Conservation (phyloP, 257 asterid species). For the Knoxia roxburghii region DNA sequence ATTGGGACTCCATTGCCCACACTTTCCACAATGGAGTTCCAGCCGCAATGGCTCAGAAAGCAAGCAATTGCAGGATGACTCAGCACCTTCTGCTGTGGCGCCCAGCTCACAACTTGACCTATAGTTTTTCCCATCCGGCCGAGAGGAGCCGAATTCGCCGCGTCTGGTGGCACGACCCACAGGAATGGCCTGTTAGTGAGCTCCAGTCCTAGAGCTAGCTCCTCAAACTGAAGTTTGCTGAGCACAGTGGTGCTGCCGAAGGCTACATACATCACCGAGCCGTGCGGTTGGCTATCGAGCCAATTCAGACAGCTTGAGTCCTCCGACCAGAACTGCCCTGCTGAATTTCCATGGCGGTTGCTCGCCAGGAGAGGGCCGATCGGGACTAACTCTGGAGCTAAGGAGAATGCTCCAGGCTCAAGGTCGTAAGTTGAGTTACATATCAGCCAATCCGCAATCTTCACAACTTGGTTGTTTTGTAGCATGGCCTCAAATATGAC, state of each 20-base stretch:
- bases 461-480: slow-evolving; percentile 21
- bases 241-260: slow-evolving; percentile 34
- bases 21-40: slow-evolving; percentile 61
- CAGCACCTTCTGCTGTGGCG: slow-evolving; percentile 50
- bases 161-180: slow-evolving; percentile 35
- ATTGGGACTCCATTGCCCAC: slow-evolving; percentile 46
- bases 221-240: slow-evolving; percentile 27
- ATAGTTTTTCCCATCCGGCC: slow-evolving; percentile 19
- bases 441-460: slow-evolving; percentile 31
- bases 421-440: slow-evolving; percentile 38
- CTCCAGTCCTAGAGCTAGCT: slow-evolving; percentile 41
- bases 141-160: slow-evolving; percentile 1
- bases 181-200: slow-evolving; percentile 31
- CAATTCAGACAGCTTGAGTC: slow-evolving; percentile 30
- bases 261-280: slow-evolving; percentile 38
- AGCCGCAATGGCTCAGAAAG: slow-evolving; percentile 70
- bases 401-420: slow-evolving; percentile 35
- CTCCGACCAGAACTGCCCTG: slow-evolving; percentile 35
- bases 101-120: slow-evolving; percentile 41
- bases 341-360: slow-evolving; percentile 19
- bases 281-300: slow-evolving; percentile 33
- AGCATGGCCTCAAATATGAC: slow-evolving; percentile 25
- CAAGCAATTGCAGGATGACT: slow-evolving; percentile 51
- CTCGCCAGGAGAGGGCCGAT: slow-evolving; percentile 36
- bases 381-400: slow-evolving; percentile 31